Base-by-base conservation (phyloP, 352 stramenopile genomes). In the Plasmopara viticola region DNA sequence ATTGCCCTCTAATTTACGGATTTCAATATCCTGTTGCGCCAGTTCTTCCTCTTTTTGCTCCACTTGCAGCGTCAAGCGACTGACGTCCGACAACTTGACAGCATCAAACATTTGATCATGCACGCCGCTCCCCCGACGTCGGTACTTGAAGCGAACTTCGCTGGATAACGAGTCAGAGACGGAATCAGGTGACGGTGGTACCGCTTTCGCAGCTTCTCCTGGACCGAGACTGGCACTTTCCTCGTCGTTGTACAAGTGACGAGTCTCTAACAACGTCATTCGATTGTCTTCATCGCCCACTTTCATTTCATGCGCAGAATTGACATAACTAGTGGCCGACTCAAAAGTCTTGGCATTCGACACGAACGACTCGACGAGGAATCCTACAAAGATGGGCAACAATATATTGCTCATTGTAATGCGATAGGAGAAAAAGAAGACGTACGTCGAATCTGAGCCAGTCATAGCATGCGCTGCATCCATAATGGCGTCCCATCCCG, bases 401-500 rank as follows among this genome's bases (percentile, higher is more conserved):
- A 92, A 53, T 41, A 92, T 87, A 56, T 88, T 92, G 54, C 65
- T 78, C 66, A 92, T 90, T 0, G 78, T 74, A 57, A 92, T 87
- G 46, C 82, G 82, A 64, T 86, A 92, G 15, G 63, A 71, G 56
- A 92, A 92, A 53, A 92, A 92, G 55, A 87, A 92, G 33, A 87
- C 57, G 49, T 87, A 87, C 6, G 82, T 92, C 41, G 57, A 64
- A 39, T 76, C 40, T 4, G 73, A 74, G 31, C 57, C 46, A 1
- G 82, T 92, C 48, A 87, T 66, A 17, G 80, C 76, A 52, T 88
- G 73, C 0, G 74, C 78, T 0, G 82, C 82, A 35, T 92, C 78
- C 82, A 92, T 92, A 43, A 92, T 69, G 25, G 76, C 75, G 44
- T 90, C 70, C 82, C 82, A 92, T 8, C 78, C 78, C 13, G 82